phyloP scores from a whole-genome alignment of 1,284 basidiomycete genomes.

The Cutaneotrichosporon daszewskae region DNA sequence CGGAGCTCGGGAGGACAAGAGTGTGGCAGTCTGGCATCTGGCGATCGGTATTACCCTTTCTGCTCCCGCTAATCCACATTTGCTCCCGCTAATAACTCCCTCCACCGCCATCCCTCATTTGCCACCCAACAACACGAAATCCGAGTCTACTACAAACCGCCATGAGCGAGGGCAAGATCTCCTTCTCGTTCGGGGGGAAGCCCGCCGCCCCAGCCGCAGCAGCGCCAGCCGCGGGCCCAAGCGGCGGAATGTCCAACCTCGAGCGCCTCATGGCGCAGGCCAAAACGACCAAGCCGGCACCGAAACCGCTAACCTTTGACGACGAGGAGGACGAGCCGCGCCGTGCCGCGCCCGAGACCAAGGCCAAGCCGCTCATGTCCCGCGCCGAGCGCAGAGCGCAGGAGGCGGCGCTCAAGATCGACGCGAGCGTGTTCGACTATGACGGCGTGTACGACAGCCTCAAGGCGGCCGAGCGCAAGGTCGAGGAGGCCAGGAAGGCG shows the following conservation, averaged over 20 bases:
- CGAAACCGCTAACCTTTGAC: constrained; percentile 15
- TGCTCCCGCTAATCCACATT: no score
- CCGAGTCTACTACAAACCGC: not conserved
- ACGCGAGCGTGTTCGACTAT: constrained; percentile 85
- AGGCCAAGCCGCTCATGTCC: constrained; percentile 13
- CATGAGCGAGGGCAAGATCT: constrained; percentile 34
- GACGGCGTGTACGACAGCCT: constrained; percentile 95
- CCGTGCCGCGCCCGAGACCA: not conserved
- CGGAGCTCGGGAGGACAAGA: no score
- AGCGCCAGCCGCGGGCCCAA: constrained; percentile 1
- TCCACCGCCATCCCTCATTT: no score
- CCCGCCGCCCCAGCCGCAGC: not conserved
- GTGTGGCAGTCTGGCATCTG: no score
- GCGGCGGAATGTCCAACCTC: constrained; percentile 25
- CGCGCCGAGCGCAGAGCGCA: constrained; percentile 38
- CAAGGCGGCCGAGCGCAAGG: constrained; percentile 71
- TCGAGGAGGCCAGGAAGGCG: constrained; percentile 66
- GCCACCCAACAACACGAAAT: not conserved
- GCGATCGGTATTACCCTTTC: no score
- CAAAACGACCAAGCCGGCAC: constrained; percentile 12
- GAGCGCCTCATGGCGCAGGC: constrained; percentile 39
- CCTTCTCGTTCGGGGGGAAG: constrained; percentile 37
- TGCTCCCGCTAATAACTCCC: no score
- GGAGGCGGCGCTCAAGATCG: constrained; percentile 71
- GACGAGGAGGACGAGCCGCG: constrained; percentile 35